phyloP scores from a whole-genome alignment of 2,329 filamentous ascomycete species.

The Stagonosporopsis chrysanthemi region DNA sequence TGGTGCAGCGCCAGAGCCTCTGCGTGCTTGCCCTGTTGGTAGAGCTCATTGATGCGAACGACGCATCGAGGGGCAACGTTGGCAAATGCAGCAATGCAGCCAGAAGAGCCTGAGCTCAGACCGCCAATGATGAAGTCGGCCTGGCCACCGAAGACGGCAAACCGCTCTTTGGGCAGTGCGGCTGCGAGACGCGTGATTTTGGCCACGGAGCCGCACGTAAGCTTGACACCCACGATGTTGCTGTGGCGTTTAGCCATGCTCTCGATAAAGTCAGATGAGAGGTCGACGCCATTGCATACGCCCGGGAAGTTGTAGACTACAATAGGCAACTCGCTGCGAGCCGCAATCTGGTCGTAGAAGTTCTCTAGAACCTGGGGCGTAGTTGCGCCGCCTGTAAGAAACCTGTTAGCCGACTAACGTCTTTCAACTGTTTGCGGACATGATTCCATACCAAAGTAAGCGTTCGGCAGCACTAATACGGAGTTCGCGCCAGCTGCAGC shows the following conservation, averaged over 20 bases:
- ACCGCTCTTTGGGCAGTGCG: conserved; percentile 59
- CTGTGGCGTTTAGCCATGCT: conserved; percentile 60
- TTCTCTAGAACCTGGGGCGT: conserved; percentile 50
- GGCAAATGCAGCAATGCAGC: conserved; percentile 64
- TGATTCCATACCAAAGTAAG: conserved; percentile 50
- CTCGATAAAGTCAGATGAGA: conserved; percentile 70
- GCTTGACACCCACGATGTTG: conserved; percentile 73
- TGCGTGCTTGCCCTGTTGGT: conserved; percentile 59
- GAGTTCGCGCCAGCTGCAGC: conserved; percentile 50
- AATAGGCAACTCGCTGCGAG: conserved; percentile 66
- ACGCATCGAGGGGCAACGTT: conserved; percentile 64
- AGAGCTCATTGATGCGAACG: conserved; percentile 65
- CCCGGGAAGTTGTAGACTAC: conserved; percentile 76
- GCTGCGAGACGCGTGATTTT: conserved; percentile 72
- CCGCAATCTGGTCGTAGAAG: conserved; percentile 59
- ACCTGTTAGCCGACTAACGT: background rate
- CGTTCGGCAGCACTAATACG: conserved; percentile 51
- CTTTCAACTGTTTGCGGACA: background rate
- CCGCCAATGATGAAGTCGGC: conserved; percentile 71
- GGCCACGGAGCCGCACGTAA: conserved; percentile 74
- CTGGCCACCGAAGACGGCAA: conserved; percentile 74
- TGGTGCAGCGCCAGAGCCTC: conserved; percentile 68
- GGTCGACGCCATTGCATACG: conserved; percentile 70
- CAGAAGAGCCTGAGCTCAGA: conserved; percentile 59
- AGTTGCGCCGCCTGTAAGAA: conserved; percentile 33